These are phyloP conservation scores for Hypoxylon cercidicola DNA, from an alignment of 495 filamentous ascomycete species.

Conservation along the genomic window DNA sequence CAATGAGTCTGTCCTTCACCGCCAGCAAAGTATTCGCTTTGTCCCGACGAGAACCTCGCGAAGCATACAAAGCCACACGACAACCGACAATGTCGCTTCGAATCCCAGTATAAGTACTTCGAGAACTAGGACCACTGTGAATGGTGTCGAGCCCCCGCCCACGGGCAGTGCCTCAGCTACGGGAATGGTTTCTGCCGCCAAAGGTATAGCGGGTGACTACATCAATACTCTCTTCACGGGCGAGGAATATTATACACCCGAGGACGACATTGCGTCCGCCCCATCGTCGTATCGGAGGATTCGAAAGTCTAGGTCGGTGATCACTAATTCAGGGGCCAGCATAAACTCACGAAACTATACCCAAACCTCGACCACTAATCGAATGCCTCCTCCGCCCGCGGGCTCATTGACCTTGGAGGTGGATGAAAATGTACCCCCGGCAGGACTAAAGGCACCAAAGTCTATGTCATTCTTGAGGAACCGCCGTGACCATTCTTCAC, in stretches of 20 bases:
- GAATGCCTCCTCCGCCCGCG: constrained; percentile 18
- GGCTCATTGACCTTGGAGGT: not conserved
- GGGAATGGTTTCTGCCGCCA: constrained; percentile 48
- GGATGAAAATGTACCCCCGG: constrained; percentile 12
- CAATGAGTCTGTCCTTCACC: constrained; percentile 38
- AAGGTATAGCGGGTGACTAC: constrained; percentile 48
- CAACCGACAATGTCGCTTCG: not conserved
- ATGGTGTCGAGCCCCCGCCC: constrained; percentile 24
- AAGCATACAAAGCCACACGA: not conserved
- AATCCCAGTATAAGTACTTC: not conserved
- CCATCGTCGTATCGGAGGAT: constrained; percentile 81
- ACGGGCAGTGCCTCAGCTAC: constrained; percentile 47
- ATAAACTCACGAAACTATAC: constrained; percentile 12
- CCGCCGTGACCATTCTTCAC: constrained; percentile 39
- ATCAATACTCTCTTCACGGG: constrained; percentile 49
- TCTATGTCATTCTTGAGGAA: constrained; percentile 72
- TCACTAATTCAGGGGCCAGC: constrained; percentile 60
- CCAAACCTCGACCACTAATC: constrained; percentile 47
- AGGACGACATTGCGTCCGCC: constrained; percentile 69
- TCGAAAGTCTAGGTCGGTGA: constrained; percentile 79
- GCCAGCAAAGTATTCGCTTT: constrained; percentile 67
- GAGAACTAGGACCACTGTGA: not conserved
- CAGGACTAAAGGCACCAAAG: constrained; percentile 54
- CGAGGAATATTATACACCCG: constrained; percentile 63
- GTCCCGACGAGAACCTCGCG: constrained; percentile 47